phyloP scores from a whole-genome alignment of 257 asterid species.

The Eustoma russellianum region DNA sequence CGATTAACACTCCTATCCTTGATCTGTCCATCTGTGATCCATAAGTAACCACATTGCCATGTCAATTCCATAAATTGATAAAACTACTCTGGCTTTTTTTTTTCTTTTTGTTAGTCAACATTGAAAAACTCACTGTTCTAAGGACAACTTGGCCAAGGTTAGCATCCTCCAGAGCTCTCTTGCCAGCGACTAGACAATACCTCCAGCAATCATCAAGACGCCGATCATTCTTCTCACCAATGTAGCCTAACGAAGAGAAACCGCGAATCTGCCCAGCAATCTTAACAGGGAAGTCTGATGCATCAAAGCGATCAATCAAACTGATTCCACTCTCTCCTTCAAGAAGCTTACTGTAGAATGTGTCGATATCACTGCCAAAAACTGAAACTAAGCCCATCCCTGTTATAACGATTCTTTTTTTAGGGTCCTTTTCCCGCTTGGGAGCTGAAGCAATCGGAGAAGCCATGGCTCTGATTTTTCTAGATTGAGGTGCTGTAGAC shows the following conservation, averaged over 20 bases:
- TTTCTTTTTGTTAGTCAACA: not conserved
- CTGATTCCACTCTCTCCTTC: slow-evolving; percentile 48
- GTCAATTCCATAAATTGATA: not conserved
- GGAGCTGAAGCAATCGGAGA: slow-evolving; percentile 37
- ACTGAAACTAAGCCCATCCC: slow-evolving; percentile 57
- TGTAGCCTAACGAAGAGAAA: slow-evolving; percentile 39
- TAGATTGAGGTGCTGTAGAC: slow-evolving; percentile 14
- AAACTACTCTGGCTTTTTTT: not conserved
- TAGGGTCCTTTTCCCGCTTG: slow-evolving; percentile 41
- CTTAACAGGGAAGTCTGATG: slow-evolving; percentile 28
- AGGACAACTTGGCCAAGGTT: slow-evolving; percentile 29
- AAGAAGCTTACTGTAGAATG: slow-evolving; percentile 32
- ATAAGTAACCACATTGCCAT: not conserved
- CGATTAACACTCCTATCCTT: slow-evolving; percentile 29
- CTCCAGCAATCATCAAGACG: slow-evolving; percentile 47
- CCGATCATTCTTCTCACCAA: slow-evolving; percentile 38
- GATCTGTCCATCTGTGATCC: slow-evolving; percentile 26
- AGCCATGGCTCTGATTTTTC: slow-evolving; percentile 28
- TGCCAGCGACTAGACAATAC: slow-evolving; percentile 49
- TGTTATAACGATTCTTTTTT: slow-evolving; percentile 43
- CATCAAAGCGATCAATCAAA: slow-evolving; percentile 39
- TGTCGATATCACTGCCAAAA: slow-evolving; percentile 37
- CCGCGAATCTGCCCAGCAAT: slow-evolving; percentile 41
- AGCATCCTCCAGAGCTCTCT: slow-evolving; percentile 42
- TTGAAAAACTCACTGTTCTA: slow-evolving; percentile 14